phyloP scores from a whole-genome alignment of 2,329 filamentous ascomycete species.

The Ampelomyces quisqualis region DNA sequence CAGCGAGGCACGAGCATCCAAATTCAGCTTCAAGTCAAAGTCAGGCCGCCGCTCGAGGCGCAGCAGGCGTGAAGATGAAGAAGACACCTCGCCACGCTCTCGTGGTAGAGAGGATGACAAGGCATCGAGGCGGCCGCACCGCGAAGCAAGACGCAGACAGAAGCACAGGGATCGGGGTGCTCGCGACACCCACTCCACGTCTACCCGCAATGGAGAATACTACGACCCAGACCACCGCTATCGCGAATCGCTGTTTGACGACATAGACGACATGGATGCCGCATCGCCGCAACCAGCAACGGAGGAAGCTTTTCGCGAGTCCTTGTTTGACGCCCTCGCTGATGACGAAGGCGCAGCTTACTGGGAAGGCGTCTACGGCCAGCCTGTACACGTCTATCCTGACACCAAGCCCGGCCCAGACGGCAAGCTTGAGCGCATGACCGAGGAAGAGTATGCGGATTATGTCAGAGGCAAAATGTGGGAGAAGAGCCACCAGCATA shows the following conservation, averaged over 20 bases:
- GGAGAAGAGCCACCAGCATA: conserved; percentile 85
- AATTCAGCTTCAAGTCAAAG: conserved; percentile 45
- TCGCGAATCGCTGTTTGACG: conserved; percentile 38
- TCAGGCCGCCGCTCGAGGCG: conserved; percentile 22
- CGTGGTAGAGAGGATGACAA: conserved; percentile 3
- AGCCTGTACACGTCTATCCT: conserved; percentile 82
- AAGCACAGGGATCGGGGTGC: conserved; percentile 20
- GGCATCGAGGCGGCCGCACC: conserved; percentile 8
- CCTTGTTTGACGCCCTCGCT: conserved; percentile 92
- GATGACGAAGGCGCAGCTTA: conserved; percentile 95
- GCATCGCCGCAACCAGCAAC: conserved; percentile 49
- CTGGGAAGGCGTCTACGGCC: conserved; percentile 96
- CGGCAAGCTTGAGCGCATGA: conserved; percentile 76
- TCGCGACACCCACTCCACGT: conserved; percentile 25
- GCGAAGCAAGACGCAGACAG: conserved; percentile 20
- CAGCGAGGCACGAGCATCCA: conserved; percentile 31
- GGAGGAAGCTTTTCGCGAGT: conserved; percentile 82
- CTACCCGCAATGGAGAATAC: conserved; percentile 34
- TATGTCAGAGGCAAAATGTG: conserved; percentile 90
- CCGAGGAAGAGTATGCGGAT: conserved; percentile 85
- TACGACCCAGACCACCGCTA: conserved; percentile 32
- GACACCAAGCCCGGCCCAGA: conserved; percentile 55
- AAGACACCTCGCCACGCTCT: not conserved
- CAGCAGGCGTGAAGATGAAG: conserved; percentile 6
- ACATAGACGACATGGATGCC: conserved; percentile 36